Percentiles rank a stretch among this genome's conserved stretches.
phyloP scores from a whole-genome alignment of 1,139 yeast species.

The Hemisphaericaspora lyxosophila region DNA sequence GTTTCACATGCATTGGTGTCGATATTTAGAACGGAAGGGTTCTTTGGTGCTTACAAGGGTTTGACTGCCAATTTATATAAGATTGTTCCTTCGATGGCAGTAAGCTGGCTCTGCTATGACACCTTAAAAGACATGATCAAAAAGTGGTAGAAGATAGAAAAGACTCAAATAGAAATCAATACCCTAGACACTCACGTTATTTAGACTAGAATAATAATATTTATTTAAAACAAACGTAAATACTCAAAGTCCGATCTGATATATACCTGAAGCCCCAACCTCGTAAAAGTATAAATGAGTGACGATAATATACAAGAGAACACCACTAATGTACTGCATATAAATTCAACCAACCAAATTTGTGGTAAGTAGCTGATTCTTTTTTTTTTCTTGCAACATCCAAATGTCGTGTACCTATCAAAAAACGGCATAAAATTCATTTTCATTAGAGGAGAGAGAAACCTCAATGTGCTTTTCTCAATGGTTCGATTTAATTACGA shows the following conservation, averaged over 20 bases:
- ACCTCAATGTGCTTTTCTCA: too few relatives aligned
- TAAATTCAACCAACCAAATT: conserved; percentile 7
- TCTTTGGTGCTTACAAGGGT: conserved; percentile 83
- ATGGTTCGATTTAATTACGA: too few relatives aligned
- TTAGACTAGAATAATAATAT: too few relatives aligned
- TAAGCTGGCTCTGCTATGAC: conserved; percentile 88
- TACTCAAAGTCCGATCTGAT: background rate
- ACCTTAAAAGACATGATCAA: conserved; percentile 47
- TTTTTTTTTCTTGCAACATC: too few relatives aligned
- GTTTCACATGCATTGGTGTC: conserved; percentile 69
- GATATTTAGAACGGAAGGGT: conserved; percentile 73
- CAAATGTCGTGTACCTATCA: too few relatives aligned
- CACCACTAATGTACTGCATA: conserved; percentile 7
- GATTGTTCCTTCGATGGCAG: conserved; percentile 94
- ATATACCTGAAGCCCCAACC: background rate
- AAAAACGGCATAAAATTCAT: too few relatives aligned
- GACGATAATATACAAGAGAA: too few relatives aligned
- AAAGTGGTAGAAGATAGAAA: conserved; percentile 36
- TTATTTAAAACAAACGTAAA: background rate
- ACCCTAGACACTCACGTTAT: too few relatives aligned
- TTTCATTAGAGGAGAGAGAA: too few relatives aligned
- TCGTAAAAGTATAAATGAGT: too few relatives aligned
- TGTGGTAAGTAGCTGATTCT: background rate
- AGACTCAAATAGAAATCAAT: conserved; percentile 2
- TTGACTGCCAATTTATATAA: conserved; percentile 85